A percentile compares a stretch with the other conserved stretches of the same genome.
Conservation (phyloP, 2,329 filamentous ascomycete species). For the Davidsoniella virescens region DNA sequence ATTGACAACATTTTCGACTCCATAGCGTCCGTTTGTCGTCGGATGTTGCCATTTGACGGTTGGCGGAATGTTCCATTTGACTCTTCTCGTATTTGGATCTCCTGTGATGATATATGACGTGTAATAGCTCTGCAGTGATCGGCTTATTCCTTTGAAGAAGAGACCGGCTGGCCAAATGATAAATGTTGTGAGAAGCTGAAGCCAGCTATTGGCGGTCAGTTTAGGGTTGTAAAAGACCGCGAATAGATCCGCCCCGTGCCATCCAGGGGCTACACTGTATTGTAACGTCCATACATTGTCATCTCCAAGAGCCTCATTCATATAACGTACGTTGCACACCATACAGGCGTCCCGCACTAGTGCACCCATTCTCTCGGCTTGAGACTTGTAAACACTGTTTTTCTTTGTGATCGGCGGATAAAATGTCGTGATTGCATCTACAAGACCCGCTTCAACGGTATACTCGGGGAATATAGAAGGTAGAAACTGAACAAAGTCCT, state of each 20-base stretch:
- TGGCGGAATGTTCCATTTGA: slow-evolving; percentile 20
- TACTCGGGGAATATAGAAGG: slow-evolving; percentile 20
- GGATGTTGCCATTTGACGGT: slow-evolving; percentile 22
- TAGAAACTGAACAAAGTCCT: slow-evolving; percentile 20
- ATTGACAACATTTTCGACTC: slow-evolving; percentile 19
- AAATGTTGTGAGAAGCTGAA: slow-evolving; percentile 16
- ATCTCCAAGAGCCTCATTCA: slow-evolving; percentile 23
- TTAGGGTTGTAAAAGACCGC: slow-evolving; percentile 25
- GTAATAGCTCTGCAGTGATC: slow-evolving; percentile 25
- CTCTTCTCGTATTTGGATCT: slow-evolving; percentile 23
- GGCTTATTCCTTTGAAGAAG: slow-evolving; percentile 21
- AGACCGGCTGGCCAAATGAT: slow-evolving; percentile 20
- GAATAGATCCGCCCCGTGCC: slow-evolving; percentile 25
- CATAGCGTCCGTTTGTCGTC: slow-evolving; percentile 11
- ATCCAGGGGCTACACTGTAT: slow-evolving; percentile 24
- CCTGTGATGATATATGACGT: slow-evolving; percentile 24
- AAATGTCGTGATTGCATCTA: slow-evolving; percentile 17
- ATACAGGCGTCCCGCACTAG: slow-evolving; percentile 22
- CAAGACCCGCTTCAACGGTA: slow-evolving; percentile 17
- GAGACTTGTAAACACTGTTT: slow-evolving; percentile 16
- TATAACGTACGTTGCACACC: slow-evolving; percentile 22
- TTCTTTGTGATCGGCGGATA: slow-evolving; percentile 17
- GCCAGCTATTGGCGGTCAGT: slow-evolving; percentile 17
- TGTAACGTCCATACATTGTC: slow-evolving; percentile 24
- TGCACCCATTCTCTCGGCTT: slow-evolving; percentile 18